Evolutionary conservation across 2,329 filamentous ascomycete species (phyloP).

Genomic region (Triangularia verruculosa): DNA sequence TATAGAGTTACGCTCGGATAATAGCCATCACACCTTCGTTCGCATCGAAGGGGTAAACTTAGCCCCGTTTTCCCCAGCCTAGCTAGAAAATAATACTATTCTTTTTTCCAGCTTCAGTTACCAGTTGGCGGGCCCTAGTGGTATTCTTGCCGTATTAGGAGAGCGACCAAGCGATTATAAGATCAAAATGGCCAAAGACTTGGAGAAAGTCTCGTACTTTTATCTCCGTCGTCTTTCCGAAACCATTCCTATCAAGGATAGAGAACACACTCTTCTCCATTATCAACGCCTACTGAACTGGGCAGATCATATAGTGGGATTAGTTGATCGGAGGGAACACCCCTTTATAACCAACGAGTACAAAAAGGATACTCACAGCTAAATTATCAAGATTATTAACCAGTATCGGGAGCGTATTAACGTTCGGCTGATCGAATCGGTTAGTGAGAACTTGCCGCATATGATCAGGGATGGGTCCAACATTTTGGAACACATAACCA

Average conservation of each 20-base stretch:
- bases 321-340: not conserved
- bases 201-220: not conserved
- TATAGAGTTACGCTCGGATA: not conserved
- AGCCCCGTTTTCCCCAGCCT: conserved; percentile 17
- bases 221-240: not conserved
- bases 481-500: not conserved
- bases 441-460: not conserved
- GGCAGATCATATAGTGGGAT: not conserved
- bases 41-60: conserved; percentile 24
- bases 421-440: not conserved
- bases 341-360: not conserved
- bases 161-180: not conserved
- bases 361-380: not conserved
- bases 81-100: not conserved
- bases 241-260: not conserved
- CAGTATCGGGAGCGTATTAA: not conserved
- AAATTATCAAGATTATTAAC: not conserved
- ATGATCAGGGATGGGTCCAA: not conserved
- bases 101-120: not conserved
- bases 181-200: not conserved
- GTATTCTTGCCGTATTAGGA: not conserved
- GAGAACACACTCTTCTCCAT: not conserved
- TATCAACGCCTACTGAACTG: not conserved
- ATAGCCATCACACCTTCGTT: not conserved
- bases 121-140: not conserved